Evolutionary conservation across 2,329 filamentous ascomycete species (phyloP), one percentile per base, ranked within the genome.

Genomic region (Neonectria hederae): DNA sequence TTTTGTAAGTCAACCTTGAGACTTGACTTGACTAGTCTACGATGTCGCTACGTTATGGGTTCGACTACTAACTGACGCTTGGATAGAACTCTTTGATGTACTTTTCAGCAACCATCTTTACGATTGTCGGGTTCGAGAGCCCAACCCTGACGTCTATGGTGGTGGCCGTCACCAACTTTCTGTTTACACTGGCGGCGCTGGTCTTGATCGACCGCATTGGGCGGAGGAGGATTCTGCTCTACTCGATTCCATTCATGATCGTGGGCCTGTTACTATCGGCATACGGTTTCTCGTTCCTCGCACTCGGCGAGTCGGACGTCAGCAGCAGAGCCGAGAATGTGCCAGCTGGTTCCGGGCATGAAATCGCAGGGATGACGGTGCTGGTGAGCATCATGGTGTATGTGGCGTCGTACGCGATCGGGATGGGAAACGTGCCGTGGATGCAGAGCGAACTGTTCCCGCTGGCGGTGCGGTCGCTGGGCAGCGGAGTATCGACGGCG

Each of bases 381-480:
- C 85, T 97, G 2, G 67, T 87, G 43, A 91, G 91, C 68, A 90
- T 97, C 76, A 90, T 94, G 77, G 71, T 93, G 8, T 97, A 97
- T 77, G 94, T 97, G 2, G 91, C 92, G 9, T 85, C 90, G 1
- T 98, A 97, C 76, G 95, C 95, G 1, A 83, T 94, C 1, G 95
- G 95, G 2, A 84, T 98, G 2, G 95, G 95, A 9, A 97, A 94
- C 72, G 93, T 98, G 3, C 94, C 95, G 0, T 98, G 95, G 95
- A 95, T 97, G 85, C 94, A 97, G 80, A 93, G 90, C 71, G 95
- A 98, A 80, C 86, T 97, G 32, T 97, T 97, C 75, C 92, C 94
- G 1, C 83, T 94, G 52, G 84, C 85, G 30, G 91, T 94, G 49
- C 88, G 92, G 53, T 89, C 90, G 5, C 79, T 93, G 1, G 92